These are phyloP conservation scores for Komagataella populi DNA, from an alignment of 805 yeast species.

Conservation along the genomic window DNA sequence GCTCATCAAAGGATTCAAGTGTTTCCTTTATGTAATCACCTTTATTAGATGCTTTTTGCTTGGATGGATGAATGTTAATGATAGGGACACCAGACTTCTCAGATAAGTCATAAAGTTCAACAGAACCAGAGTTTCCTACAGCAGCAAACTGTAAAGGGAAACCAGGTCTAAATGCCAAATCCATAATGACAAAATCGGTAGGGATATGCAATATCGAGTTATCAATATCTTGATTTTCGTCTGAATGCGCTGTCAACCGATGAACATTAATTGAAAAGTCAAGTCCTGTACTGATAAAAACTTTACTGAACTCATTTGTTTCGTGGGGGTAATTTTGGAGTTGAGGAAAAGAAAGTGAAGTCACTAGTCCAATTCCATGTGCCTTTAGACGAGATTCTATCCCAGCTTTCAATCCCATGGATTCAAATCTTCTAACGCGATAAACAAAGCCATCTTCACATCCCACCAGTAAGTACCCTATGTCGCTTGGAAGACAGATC, in stretches of 20 bases:
- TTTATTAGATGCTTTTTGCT: neutral
- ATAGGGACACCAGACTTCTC: conserved; percentile 15
- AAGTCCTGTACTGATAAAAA: conserved; percentile 15
- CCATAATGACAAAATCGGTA: conserved; percentile 18
- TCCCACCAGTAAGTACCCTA: conserved; percentile 18
- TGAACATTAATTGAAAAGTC: conserved; percentile 21
- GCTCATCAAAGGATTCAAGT: conserved; percentile 6
- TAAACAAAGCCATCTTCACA: conserved; percentile 21
- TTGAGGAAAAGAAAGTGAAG: conserved; percentile 15
- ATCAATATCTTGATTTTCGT: neutral
- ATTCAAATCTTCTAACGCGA: conserved; percentile 15
- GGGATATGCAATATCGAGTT: conserved; percentile 10
- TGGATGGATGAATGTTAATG: conserved; percentile 13
- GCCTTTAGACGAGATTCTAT: conserved; percentile 14
- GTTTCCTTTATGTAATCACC: neutral
- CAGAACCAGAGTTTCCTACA: conserved; percentile 16
- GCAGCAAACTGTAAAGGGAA: conserved; percentile 18
- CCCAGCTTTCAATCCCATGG: neutral
- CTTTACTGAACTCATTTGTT: conserved; percentile 4
- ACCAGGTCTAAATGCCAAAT: conserved; percentile 21
- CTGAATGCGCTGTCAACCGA: neutral
- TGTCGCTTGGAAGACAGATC: conserved; percentile 15
- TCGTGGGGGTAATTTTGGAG: conserved; percentile 6
- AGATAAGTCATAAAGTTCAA: conserved; percentile 24
- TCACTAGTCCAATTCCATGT: conserved; percentile 19